Percentiles rank a stretch among this genome's conserved stretches.
Evolutionary conservation across 2,329 filamentous ascomycete species (phyloP).

Genomic region (Fusarium sp.): DNA sequence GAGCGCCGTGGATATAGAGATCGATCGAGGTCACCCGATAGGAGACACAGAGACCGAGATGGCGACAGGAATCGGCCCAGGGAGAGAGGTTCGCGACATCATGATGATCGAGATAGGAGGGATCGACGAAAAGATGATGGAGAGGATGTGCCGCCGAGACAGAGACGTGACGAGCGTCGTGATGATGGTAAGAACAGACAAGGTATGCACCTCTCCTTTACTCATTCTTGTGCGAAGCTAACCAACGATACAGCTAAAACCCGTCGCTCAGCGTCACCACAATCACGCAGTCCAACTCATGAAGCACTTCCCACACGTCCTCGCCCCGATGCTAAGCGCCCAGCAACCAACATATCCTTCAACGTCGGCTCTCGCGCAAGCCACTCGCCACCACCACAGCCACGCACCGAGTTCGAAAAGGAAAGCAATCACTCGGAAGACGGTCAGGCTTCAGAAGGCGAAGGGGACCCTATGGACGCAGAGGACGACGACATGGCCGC

Average conservation of each 20-base stretch:
- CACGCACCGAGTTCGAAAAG: conserved; percentile 22
- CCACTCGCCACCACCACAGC: conserved; percentile 40
- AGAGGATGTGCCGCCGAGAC: conserved; percentile 39
- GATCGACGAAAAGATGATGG: conserved; percentile 47
- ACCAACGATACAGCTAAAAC: conserved; percentile 41
- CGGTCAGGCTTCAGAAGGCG: conserved; percentile 27
- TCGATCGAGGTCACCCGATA: conserved; percentile 55
- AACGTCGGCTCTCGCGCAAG: conserved; percentile 51
- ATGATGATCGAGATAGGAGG: conserved; percentile 44
- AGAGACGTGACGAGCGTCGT: conserved; percentile 43
- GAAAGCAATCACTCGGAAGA: conserved; percentile 32
- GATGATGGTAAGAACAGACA: conserved; percentile 46
- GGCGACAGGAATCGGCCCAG: conserved; percentile 52
- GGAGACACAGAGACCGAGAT: conserved; percentile 57
- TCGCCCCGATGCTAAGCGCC: conserved; percentile 44
- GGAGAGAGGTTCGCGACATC: conserved; percentile 51
- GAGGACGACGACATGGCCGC: conserved; percentile 76
- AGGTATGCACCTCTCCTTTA: conserved; percentile 36
- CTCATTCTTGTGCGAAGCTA: not conserved
- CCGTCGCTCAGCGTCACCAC: conserved; percentile 57
- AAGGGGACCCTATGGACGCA: conserved; percentile 48
- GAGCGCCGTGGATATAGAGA: conserved; percentile 54
- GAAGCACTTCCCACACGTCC: conserved; percentile 54
- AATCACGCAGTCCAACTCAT: conserved; percentile 42
- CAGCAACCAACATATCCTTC: conserved; percentile 52